Conservation (phyloP, 192 early-diverging fungal species). For the Coemansia brasiliensis region DNA sequence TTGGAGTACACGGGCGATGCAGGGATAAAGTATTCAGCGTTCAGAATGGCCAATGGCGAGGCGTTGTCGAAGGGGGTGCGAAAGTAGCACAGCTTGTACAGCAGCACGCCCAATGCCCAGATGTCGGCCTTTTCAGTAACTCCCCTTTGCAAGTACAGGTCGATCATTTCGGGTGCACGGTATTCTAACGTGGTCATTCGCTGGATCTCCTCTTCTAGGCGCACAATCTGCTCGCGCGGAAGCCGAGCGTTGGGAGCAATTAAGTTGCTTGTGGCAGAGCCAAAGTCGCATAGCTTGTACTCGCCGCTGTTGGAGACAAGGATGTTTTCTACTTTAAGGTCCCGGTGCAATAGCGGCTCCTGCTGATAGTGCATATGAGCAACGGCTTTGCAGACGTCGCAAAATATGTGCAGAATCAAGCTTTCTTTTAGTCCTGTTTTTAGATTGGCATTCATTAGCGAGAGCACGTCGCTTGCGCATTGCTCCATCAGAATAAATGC, state of each 20-base stretch:
- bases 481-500: conserved; percentile 92
- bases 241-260: conserved; percentile 31
- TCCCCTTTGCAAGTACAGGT: conserved; percentile 81
- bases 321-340: conserved; percentile 85
- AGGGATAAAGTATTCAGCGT: conserved; percentile 81
- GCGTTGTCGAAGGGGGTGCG: conserved; percentile 93
- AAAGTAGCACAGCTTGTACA: conserved; percentile 96
- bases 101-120: conserved; percentile 87
- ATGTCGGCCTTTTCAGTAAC: conserved; percentile 83
- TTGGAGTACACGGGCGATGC: conserved; percentile 66
- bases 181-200: conserved; percentile 92
- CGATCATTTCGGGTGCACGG: conserved; percentile 92
- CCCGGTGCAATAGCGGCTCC: conserved; percentile 84
- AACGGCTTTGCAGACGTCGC: conserved; percentile 80
- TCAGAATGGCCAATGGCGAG: conserved; percentile 85
- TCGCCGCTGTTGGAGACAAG: conserved; percentile 59
- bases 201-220: conserved; percentile 87
- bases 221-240: conserved; percentile 66
- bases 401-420: conserved; percentile 90
- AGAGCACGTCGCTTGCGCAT: conserved; percentile 70
- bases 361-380: conserved; percentile 87
- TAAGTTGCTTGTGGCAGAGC: conserved; percentile 66
- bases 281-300: conserved; percentile 97
- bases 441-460: conserved; percentile 83
- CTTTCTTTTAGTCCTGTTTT: conserved; percentile 70